A percentile compares a stretch with the other conserved stretches of the same genome.
These are phyloP conservation scores for Fusarium sambucinum DNA, from an alignment of 2,329 filamentous ascomycete genomes.

Conservation along the genomic window DNA sequence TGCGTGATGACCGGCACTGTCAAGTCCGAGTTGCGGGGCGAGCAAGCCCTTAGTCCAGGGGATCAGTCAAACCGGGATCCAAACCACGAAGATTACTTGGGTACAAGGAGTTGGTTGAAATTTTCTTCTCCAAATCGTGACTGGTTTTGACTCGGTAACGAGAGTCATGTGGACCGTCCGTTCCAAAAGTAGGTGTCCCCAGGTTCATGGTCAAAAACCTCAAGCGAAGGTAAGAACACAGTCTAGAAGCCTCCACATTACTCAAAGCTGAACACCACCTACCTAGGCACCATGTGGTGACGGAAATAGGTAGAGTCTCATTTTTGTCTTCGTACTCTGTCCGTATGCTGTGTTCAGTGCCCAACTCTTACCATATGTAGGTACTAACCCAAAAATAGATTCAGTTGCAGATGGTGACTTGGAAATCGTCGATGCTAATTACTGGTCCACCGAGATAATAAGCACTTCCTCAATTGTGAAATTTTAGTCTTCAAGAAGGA, in stretches of 20 bases:
- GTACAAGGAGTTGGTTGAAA: slow-evolving; percentile 5
- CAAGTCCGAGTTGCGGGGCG: slow-evolving; percentile 23
- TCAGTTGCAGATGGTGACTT: neutral
- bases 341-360: neutral
- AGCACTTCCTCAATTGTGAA: neutral
- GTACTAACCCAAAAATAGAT: neutral
- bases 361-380: neutral
- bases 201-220: neutral
- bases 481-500: neutral
- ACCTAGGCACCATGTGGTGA: slow-evolving; percentile 40
- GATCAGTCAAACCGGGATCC: slow-evolving; percentile 16
- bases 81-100: slow-evolving; percentile 12
- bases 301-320: slow-evolving; percentile 39
- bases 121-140: slow-evolving; percentile 42
- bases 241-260: slow-evolving; percentile 28
- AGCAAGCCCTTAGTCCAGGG: slow-evolving; percentile 13
- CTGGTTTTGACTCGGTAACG: slow-evolving; percentile 35
- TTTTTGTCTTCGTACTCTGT: slow-evolving; percentile 7
- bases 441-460: neutral
- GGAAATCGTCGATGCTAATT: neutral
- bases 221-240: slow-evolving; percentile 17
- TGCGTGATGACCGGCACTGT: slow-evolving; percentile 27
- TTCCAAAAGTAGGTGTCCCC: slow-evolving; percentile 2
- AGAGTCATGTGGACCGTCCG: slow-evolving; percentile 42
- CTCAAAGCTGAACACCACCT: slow-evolving; percentile 5